These are phyloP conservation scores for Saccharomycopsis amapae DNA, from an alignment of 805 yeast genomes.

Conservation along the genomic window DNA sequence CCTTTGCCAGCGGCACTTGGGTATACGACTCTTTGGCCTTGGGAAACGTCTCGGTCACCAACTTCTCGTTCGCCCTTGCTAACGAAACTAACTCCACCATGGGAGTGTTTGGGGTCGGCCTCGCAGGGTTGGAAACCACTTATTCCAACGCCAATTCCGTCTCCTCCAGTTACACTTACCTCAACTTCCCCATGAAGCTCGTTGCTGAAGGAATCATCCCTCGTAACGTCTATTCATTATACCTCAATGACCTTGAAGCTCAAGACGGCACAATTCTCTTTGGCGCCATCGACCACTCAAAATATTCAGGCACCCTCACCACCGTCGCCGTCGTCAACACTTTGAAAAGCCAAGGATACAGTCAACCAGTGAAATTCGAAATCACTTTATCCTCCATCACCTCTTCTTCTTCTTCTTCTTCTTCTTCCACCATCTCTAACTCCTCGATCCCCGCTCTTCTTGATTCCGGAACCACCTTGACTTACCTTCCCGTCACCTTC, in stretches of 20 bases:
- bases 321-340: conserved; percentile 48
- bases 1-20: conserved; percentile 47
- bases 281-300: conserved; percentile 65
- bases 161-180: conserved; percentile 37
- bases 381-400: conserved; percentile 35
- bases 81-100: conserved; percentile 51
- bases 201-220: conserved; percentile 49
- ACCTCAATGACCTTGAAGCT: conserved; percentile 39
- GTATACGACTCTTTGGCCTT: conserved; percentile 56
- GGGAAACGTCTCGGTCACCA: conserved; percentile 40
- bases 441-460: conserved; percentile 35
- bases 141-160: conserved; percentile 27
- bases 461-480: conserved; percentile 54
- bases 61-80: conserved; percentile 69
- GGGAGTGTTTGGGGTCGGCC: conserved; percentile 74
- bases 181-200: conserved; percentile 60
- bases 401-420: conserved; percentile 22
- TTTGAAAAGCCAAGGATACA: conserved; percentile 28
- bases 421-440: conserved; percentile 20
- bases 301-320: conserved; percentile 46
- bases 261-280: conserved; percentile 51
- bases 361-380: conserved; percentile 39
- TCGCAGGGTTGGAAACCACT: conserved; percentile 62
- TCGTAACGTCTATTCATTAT: conserved; percentile 55
- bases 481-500: conserved; percentile 37